Evolutionary conservation across 2,329 filamentous ascomycete species (phyloP), one percentile per base, ranked within the genome.

Genomic region (Daldinia eschscholtzii): DNA sequence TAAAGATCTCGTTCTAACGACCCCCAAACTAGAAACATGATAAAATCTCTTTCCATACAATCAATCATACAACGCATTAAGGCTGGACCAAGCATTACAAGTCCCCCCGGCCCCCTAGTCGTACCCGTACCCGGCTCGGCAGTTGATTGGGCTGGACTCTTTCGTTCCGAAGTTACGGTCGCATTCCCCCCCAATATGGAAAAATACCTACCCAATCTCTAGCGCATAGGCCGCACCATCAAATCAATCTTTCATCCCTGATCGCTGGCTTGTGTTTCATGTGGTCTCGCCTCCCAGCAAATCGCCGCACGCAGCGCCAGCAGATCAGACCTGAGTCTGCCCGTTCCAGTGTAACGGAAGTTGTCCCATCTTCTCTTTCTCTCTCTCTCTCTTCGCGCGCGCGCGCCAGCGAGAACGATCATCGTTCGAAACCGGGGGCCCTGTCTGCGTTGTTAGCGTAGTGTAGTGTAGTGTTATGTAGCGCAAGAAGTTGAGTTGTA

Each of bases 191-290:
- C 12, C 26, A 28, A 33, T 53, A 50, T 35, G 53, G 64, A 57
- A 67, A 39, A 37, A 41, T 15, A 57, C 63, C 28, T 26, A 35
- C 13, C 37, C 26, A 52, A 60, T 53, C 46, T 55, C 57, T 30
- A 35, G 56, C 53, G 68, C 70, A 74, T 78, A 55, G 20, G 74
- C 12, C 35, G 13, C 20, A 39, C 35, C 35, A 39, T 39, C 35
- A 35, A 35, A 7, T 9, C 33, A 33, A 35, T 39, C 63, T 66
- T 35, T 33, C 59, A 73, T 68, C 74, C 78, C 74, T 74, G 74
- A 72, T 69, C 69, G 66, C 72, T 50, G 69, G 72, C 70, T 23
- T 23, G 20, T 23, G 79, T 81, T 81, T 81, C 79, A 81, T 75
- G 76, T 77, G 72, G 75, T 76, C 76, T 79, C 77, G 77, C 73